phyloP scores from a whole-genome alignment of 441 rosid genomes.

The Gossypium armourianum region DNA sequence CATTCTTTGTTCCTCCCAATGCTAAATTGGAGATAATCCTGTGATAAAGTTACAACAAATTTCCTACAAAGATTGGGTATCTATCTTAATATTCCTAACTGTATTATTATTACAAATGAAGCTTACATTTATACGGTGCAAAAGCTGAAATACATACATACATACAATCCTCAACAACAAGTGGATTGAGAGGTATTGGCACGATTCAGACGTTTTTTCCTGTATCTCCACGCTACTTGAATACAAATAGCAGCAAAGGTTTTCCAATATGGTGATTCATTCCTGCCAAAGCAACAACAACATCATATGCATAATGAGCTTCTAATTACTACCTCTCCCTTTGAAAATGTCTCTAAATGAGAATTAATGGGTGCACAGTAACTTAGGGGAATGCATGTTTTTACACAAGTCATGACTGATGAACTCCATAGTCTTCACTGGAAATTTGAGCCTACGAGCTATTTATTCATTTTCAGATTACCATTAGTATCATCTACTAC shows the following conservation, averaged over 20 bases:
- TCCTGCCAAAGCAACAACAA: conserved; percentile 27
- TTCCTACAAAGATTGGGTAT: background rate
- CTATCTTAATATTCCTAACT: background rate
- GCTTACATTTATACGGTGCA: background rate
- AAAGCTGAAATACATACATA: background rate
- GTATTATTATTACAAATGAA: background rate
- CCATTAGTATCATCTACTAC: background rate
- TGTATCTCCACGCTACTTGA: conserved; percentile 76
- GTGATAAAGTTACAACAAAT: background rate
- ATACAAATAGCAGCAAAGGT: conserved; percentile 46
- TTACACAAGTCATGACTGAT: background rate
- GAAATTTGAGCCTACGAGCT: background rate
- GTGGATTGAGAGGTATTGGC: conserved; percentile 13
- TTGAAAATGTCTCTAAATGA: background rate
- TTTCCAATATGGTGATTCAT: conserved; percentile 73
- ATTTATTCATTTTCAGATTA: background rate
- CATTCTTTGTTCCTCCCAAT: background rate
- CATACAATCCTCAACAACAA: conserved; percentile 7
- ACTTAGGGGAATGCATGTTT: conserved; percentile 8
- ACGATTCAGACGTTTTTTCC: conserved; percentile 40
- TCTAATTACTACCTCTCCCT: background rate
- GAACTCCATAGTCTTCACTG: background rate
- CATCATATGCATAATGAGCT: background rate
- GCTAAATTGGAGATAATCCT: background rate
- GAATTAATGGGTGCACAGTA: background rate